Evolutionary conservation across 306 rosid species (phyloP), one percentile per base, ranked within the genome.

Genomic region (Hylodesmum podocarpum): DNA sequence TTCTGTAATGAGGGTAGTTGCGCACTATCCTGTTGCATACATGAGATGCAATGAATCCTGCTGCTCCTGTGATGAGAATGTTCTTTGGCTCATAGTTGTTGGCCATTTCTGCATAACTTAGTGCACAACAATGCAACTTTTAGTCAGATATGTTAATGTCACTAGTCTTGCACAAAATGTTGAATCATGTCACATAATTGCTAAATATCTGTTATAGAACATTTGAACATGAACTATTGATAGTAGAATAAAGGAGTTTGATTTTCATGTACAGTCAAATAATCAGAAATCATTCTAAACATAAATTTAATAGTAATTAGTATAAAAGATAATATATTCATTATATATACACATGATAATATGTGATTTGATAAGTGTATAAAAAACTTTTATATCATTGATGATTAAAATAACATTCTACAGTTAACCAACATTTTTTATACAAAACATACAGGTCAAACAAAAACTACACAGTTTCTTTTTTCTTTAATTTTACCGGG

Each of bases 21-120:
- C 36, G 29, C 34, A 77, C 43, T 7, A 70, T 51, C 27, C 62
- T 34, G 53, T 82, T 82, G 75, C 75, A 53, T 21, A 77, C 85
- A 63, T 82, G 85, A 6, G 82, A 82, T 62, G 85, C 85, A 70
- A 77, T 77, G 70, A 80, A 80, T 0, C 84, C 79, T 19, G 84
- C 79, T 65, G 70, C 84, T 33, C 79, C 84, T 0, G 79, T 80
- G 0, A 73, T 54, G 0, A 80, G 79, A 41, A 80, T 80, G 79
- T 80, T 80, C 70, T 80, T 73, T 73, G 83, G 83, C 41, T 54
- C 41, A 43, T 80, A 73, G 12, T 13, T 63, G 73, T 2, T 22
- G 12, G 22, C 62, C 79, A 80, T 72, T 0, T 64, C 47, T 73
- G 59, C 41, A 50, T 43, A 51, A 79, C 49, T 62, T 63, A 27